Conservation (phyloP, 164 flowering plant genomes). For the Vitis cinerea region DNA sequence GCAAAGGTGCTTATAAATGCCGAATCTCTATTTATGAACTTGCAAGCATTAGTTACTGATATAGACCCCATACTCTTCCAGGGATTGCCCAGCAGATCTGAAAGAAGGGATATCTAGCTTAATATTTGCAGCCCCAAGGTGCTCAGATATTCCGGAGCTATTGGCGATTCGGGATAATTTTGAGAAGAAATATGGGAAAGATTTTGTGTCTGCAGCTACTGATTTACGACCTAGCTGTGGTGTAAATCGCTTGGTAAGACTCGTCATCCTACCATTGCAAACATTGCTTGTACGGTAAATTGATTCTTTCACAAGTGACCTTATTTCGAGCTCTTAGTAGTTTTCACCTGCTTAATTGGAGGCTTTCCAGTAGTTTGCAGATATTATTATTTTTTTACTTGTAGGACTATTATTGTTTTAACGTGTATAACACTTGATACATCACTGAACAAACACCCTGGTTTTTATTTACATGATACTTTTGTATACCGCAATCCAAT, state of each 20-base stretch:
- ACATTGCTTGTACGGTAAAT: too few species aligned
- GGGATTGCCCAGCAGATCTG: slow-evolving; percentile 91
- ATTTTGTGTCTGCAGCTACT: slow-evolving; percentile 87
- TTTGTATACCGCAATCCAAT: background rate
- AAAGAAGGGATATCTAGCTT: slow-evolving; percentile 92
- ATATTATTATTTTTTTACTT: background rate
- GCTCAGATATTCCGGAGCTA: slow-evolving; percentile 90
- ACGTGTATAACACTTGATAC: too few species aligned
- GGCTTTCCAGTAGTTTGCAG: background rate
- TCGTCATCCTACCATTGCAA: background rate
- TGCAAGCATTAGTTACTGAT: slow-evolving; percentile 8
- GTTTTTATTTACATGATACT: too few species aligned
- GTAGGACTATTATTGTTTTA: background rate
- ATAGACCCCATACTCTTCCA: slow-evolving; percentile 21
- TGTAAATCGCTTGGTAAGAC: slow-evolving; percentile 77
- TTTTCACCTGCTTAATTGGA: background rate
- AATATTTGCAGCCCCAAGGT: slow-evolving; percentile 87
- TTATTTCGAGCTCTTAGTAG: too few species aligned
- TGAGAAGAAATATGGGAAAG: slow-evolving; percentile 88
- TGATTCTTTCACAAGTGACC: too few species aligned
- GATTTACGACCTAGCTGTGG: slow-evolving; percentile 86
- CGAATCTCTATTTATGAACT: background rate
- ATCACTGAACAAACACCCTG: too few species aligned
- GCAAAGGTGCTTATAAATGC: slow-evolving; percentile 44
- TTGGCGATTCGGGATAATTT: slow-evolving; percentile 53